A percentile compares a stretch with the other conserved stretches of the same genome.
Conservation (phyloP, 2,329 filamentous ascomycete species). For the Venturia aucupariae region DNA sequence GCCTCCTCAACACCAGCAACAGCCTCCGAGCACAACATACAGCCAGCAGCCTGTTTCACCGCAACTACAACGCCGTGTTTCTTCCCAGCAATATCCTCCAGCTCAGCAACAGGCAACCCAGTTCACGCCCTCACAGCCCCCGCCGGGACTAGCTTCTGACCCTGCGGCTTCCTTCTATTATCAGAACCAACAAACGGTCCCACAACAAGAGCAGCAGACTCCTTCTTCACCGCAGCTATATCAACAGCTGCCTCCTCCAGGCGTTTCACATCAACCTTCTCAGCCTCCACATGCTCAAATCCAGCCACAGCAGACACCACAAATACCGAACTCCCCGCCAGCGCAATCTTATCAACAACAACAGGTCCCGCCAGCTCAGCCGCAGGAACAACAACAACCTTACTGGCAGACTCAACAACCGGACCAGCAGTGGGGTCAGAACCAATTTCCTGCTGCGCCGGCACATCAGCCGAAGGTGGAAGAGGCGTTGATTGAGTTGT, state of each 20-base stretch:
- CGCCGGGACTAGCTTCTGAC: slow-evolving; percentile 15
- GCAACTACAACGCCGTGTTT: slow-evolving; percentile 28
- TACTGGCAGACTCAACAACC: slow-evolving; percentile 18
- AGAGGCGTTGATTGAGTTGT: slow-evolving; percentile 74
- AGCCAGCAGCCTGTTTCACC: slow-evolving; percentile 22
- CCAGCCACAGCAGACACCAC: slow-evolving; percentile 20
- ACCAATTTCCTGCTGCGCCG: slow-evolving; percentile 22
- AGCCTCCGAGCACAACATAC: slow-evolving; percentile 19
- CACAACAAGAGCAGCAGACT: slow-evolving; percentile 20
- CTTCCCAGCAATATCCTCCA: slow-evolving; percentile 25
- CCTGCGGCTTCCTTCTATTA: slow-evolving; percentile 10
- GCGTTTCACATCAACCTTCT: slow-evolving; percentile 1
- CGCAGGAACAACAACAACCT: slow-evolving; percentile 18
- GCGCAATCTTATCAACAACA: slow-evolving; percentile 21
- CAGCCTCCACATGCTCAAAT: slow-evolving; percentile 9
- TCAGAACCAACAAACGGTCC: slow-evolving; percentile 18
- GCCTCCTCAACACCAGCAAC: slow-evolving; percentile 18
- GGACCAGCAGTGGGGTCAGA: slow-evolving; percentile 17
- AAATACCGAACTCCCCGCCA: slow-evolving; percentile 15
- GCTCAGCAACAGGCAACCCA: slow-evolving; percentile 20
- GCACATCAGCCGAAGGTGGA: slow-evolving; percentile 44
- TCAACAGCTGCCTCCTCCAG: not conserved
- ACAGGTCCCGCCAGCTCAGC: slow-evolving; percentile 26
- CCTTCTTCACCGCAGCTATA: slow-evolving; percentile 10
- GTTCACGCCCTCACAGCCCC: slow-evolving; percentile 28